phyloP scores from a whole-genome alignment of 441 rosid genomes.

The Erysimum cheiri region DNA sequence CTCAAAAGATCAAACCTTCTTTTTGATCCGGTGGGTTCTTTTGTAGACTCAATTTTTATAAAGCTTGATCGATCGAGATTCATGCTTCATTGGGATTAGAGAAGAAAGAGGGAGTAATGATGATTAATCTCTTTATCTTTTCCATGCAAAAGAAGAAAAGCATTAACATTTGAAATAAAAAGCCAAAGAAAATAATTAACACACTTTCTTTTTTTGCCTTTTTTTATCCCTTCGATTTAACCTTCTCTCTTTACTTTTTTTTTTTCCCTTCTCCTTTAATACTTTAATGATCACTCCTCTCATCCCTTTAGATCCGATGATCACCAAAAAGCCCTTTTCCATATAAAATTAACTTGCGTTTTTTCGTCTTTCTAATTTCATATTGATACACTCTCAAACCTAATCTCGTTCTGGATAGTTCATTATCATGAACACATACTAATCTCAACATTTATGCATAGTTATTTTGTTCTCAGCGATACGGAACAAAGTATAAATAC shows the following conservation, averaged over 20 bases:
- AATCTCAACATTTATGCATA: neutral
- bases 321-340: slow-evolving; percentile 41
- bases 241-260: slow-evolving; percentile 40
- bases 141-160: slow-evolving; percentile 48
- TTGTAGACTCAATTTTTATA: slow-evolving; percentile 32
- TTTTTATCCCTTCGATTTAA: slow-evolving; percentile 41
- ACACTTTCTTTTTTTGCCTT: slow-evolving; percentile 24
- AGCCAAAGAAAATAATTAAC: slow-evolving; percentile 36
- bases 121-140: slow-evolving; percentile 40
- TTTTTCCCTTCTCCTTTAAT: slow-evolving; percentile 36
- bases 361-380: slow-evolving; percentile 21
- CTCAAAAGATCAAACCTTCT: slow-evolving; percentile 37
- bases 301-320: slow-evolving; percentile 42
- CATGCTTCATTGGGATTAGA: slow-evolving; percentile 49
- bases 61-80: slow-evolving; percentile 44
- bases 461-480: neutral
- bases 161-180: slow-evolving; percentile 39
- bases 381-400: slow-evolving; percentile 8
- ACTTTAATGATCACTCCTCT: slow-evolving; percentile 41
- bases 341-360: slow-evolving; percentile 36
- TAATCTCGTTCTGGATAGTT: slow-evolving; percentile 21
- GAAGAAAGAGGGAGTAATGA: slow-evolving; percentile 45
- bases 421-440: neutral
- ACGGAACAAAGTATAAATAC: neutral
- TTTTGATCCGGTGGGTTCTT: slow-evolving; percentile 38